Base-by-base conservation (phyloP, 2,329 filamentous ascomycete genomes). In the Epichloe gansuensis region DNA sequence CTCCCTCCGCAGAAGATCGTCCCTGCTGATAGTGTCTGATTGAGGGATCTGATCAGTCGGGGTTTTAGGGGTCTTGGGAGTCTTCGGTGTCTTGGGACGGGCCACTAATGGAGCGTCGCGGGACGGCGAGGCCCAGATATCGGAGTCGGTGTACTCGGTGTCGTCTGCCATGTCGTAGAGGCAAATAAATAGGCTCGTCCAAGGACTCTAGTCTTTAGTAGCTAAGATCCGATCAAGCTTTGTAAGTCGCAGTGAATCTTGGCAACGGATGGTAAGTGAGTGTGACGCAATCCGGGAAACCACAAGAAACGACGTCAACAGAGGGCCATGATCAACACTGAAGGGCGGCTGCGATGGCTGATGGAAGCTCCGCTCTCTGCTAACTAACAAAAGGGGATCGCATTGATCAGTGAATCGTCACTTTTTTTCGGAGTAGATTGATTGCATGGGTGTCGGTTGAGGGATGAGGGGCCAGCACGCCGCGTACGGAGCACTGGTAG, bases 1-100 rank as follows among this genome's bases (percentile, higher is more conserved):
- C 69, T 98, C 93, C 52, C 79, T 82, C 15, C 80, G 83, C 60
- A 98, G 73, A 13, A 81, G 78, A 2, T 81, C 81, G 56, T 95
- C 88, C 46, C 87, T 84, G 56, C 85, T 83, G 34, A 65, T 53
- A 61, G 82, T 82, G 48, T 71, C 69, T 38, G 67, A 62, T 9
- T 60, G 53, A 46, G 67, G 71, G 51, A 71, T 69, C 57, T 64
- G 67, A 46, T 50, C 63, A 58, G 65, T 66, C 59, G 65, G 73
- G 31, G 70, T 78, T 59, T 67, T 75, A 17, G 74, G 72, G 3
- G 67, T 78, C 61, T 67, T 71, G 58, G 68, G 74, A 21, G 72
- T 80, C 59, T 68, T 75, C 9, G 76, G 73, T 0, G 72, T 65
- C 58, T 63, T 66, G 31, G 64, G 62, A 41, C 60, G 65, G 58